phyloP scores from a whole-genome alignment of 225 moss, liverwort and hornwort species.

The Pleurozium schreberi region DNA sequence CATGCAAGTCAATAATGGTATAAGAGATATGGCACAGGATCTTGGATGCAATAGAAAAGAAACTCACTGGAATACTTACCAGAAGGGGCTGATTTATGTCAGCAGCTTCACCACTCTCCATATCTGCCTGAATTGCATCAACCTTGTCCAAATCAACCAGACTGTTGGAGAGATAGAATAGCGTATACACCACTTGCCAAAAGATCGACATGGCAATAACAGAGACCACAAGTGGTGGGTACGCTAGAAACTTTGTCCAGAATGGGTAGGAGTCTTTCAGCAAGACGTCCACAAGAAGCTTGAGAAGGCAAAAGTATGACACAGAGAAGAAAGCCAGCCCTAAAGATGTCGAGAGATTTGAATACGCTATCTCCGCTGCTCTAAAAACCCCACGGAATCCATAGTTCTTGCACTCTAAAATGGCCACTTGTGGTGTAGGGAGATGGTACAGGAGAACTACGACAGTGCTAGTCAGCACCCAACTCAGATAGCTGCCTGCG shows the following conservation, averaged over 20 bases:
- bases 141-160: not conserved
- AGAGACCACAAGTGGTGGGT: conserved; percentile 20
- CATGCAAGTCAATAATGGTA: not conserved
- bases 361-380: conserved; percentile 2
- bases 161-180: conserved; percentile 18
- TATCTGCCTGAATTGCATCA: not conserved
- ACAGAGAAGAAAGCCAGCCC: conserved; percentile 3
- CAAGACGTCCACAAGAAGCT: conserved; percentile 15
- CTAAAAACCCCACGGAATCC: conserved; percentile 6
- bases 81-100: conserved; percentile 6
- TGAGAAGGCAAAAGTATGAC: conserved; percentile 9
- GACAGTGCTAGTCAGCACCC: not conserved
- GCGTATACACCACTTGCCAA: conserved; percentile 34
- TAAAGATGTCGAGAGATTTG: not conserved
- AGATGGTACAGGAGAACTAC: conserved; percentile 11
- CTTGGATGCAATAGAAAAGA: not conserved
- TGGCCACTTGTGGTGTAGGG: conserved; percentile 18
- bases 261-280: conserved; percentile 21
- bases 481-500: not conserved
- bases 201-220: conserved; percentile 18
- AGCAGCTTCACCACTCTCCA: not conserved
- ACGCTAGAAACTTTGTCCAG: conserved; percentile 25
- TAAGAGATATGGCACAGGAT: not conserved
- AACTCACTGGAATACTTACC: not conserved
- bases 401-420: conserved; percentile 20